Evolutionary conservation across 148 eudicot genomes (phyloP), one percentile per base, ranked within the genome.

Genomic region (Vaccinium myrtillus): DNA sequence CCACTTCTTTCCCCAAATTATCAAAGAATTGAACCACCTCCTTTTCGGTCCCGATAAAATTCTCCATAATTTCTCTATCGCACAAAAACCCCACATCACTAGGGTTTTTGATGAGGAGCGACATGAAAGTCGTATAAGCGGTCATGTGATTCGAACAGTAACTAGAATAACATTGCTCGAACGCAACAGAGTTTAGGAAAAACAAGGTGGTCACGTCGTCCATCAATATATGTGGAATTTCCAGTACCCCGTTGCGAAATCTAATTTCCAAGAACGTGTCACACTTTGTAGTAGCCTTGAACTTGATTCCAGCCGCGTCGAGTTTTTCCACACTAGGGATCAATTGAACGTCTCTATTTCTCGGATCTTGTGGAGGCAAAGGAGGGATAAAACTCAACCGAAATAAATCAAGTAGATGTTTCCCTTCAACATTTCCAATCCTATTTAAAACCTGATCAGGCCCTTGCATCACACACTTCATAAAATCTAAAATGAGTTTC

Each of bases 181-280:
- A 75, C 13, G 54, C 78, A 15, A 75, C 78, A 10, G 30, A 21
- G 13, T 75, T 75, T 4, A 46, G 27, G 54, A 75, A 8, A 21
- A 75, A 75, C 23, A 14, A 75, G 54, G 78, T 43, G 13, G 51
- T 19, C 54, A 75, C 19, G 21, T 18, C 78, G 2, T 75, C 78
- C 0, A 75, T 43, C 6, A 5, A 0, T 18, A 75, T 75, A 5
- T 46, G 78, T 0, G 78, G 78, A 21, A 75, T 46, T 49, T 75
- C 15, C 7, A 75, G 25, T 6, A 15, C 15, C 12, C 78, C 78
- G 5, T 75, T 46, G 25, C 3, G 8, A 9, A 75, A 75, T 21
- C 14, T 75, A 23, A 75, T 75, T 3, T 75, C 78, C 53, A 75
- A 46, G 78, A 75, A 75, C 51, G 25, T 75, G 25, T 46, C 78